Conservation (phyloP, 2,329 filamentous ascomycete species). For the Pyricularia grisea region DNA sequence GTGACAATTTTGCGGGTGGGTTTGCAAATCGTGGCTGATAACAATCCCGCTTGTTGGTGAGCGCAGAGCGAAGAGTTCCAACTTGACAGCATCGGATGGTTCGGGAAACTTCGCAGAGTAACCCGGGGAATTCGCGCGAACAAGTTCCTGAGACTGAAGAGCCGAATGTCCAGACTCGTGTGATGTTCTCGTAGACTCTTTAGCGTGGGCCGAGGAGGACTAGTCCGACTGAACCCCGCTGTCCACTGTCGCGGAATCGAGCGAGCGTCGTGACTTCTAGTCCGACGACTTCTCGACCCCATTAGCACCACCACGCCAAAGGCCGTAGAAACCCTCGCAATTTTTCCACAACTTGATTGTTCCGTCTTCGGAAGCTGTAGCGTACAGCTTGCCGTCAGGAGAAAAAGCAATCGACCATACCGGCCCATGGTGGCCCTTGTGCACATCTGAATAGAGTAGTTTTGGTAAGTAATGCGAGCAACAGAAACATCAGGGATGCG, state of each 20-base stretch:
- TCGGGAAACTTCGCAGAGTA: background rate
- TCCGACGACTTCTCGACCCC: constrained; percentile 23
- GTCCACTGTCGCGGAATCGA: background rate
- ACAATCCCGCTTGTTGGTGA: background rate
- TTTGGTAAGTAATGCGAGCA: background rate
- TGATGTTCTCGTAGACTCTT: background rate
- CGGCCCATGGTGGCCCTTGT: constrained; percentile 94
- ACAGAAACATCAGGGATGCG: too few relatives aligned
- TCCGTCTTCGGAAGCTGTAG: constrained; percentile 92
- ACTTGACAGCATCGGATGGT: background rate
- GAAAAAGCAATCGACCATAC: constrained; percentile 96
- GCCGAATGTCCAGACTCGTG: background rate
- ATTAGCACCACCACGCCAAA: constrained; percentile 45
- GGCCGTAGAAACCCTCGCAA: constrained; percentile 54
- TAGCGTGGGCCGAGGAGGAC: background rate
- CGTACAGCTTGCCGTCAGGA: constrained; percentile 91
- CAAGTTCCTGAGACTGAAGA: background rate
- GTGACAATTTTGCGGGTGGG: background rate
- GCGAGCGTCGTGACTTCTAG: constrained; percentile 21
- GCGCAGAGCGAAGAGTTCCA: background rate
- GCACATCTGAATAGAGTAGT: constrained; percentile 58
- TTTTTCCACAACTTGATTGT: constrained; percentile 90
- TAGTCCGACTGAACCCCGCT: constrained; percentile 2
- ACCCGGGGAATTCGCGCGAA: background rate
- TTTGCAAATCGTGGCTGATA: background rate